phyloP scores from a whole-genome alignment of 176 grass and related monocot genomes.

The bread wheat (Triticum aestivum) region DNA sequence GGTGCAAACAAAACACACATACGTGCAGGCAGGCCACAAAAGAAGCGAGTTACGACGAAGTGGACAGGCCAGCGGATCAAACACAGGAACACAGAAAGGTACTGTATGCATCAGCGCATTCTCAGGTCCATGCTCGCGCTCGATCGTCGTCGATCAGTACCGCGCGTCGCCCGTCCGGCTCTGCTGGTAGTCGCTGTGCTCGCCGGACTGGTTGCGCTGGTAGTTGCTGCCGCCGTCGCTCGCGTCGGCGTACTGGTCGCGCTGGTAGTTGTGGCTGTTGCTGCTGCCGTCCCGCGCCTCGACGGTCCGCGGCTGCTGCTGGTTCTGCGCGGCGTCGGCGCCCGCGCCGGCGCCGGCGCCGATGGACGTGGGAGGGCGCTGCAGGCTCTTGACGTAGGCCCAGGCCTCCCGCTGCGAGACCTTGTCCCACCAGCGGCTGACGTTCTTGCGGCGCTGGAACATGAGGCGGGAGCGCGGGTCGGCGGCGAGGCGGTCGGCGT shows the following conservation, averaged over 20 bases:
- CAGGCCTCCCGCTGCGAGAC: constrained; percentile 63
- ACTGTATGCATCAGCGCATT: not conserved
- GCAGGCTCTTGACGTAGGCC: constrained; percentile 69
- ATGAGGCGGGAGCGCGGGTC: constrained; percentile 51
- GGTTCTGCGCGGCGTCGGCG: not conserved
- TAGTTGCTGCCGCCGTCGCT: not conserved
- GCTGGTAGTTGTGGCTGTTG: not conserved
- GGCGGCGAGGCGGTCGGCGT: constrained; percentile 51
- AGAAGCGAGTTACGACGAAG: not conserved
- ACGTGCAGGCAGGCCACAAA: not conserved
- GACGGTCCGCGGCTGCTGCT: not conserved
- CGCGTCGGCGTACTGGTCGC: not conserved
- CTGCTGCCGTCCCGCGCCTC: not conserved
- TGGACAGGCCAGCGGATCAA: not conserved
- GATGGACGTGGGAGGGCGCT: constrained; percentile 41
- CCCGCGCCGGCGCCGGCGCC: not conserved
- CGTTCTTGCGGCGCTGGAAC: constrained; percentile 56
- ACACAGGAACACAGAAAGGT: not conserved
- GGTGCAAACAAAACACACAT: not conserved
- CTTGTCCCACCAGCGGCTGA: constrained; percentile 66
- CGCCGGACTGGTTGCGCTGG: not conserved
- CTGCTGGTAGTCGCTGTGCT: constrained; percentile 14
- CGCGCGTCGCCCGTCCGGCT: not conserved
- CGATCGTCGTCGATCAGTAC: not conserved
- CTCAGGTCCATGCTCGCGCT: not conserved